phyloP scores from a whole-genome alignment of 1,284 basidiomycete genomes.

The Ustilago crameri region DNA sequence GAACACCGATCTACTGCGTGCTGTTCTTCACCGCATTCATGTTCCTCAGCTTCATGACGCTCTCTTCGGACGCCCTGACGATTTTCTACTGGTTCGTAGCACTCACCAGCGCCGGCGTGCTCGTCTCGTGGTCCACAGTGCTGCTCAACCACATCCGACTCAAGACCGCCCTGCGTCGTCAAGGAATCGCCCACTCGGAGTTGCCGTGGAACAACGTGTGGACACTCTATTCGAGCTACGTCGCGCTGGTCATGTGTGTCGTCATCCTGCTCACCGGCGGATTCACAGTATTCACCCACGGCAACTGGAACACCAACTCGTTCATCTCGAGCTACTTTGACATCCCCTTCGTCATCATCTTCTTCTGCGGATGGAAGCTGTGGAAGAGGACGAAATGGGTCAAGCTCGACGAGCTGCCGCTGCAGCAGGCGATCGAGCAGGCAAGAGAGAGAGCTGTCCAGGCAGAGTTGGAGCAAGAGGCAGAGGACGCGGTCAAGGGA shows the following conservation, averaged over 20 bases:
- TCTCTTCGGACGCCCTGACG: slow-evolving; percentile 67
- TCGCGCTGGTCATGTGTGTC: slow-evolving; percentile 31
- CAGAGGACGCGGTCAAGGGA: slow-evolving; percentile 18
- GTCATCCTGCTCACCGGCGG: slow-evolving; percentile 69
- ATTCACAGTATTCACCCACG: slow-evolving; percentile 52
- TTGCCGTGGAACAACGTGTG: slow-evolving; percentile 68
- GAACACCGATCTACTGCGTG: slow-evolving; percentile 81
- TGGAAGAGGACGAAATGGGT: slow-evolving; percentile 42
- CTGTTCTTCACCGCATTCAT: slow-evolving; percentile 77
- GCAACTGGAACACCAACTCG: slow-evolving; percentile 72
- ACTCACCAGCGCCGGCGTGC: slow-evolving; percentile 75
- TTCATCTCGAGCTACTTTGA: slow-evolving; percentile 83
- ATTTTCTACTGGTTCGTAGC: slow-evolving; percentile 75
- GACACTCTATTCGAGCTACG: slow-evolving; percentile 63
- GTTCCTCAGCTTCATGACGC: slow-evolving; percentile 75
- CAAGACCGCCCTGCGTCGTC: slow-evolving; percentile 74
- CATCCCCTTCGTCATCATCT: slow-evolving; percentile 77
- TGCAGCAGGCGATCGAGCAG: slow-evolving; percentile 29
- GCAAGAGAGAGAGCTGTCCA: slow-evolving; percentile 15
- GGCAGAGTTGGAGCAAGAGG: slow-evolving; percentile 18
- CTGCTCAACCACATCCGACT: slow-evolving; percentile 80
- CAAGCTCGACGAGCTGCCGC: slow-evolving; percentile 23
- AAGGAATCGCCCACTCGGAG: slow-evolving; percentile 73
- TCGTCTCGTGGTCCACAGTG: slow-evolving; percentile 86
- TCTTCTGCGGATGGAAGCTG: slow-evolving; percentile 72